Evolutionary conservation across 257 asterid genomes (phyloP), one percentile per base, ranked within the genome.

Genomic region (Solanum chmielewskii): DNA sequence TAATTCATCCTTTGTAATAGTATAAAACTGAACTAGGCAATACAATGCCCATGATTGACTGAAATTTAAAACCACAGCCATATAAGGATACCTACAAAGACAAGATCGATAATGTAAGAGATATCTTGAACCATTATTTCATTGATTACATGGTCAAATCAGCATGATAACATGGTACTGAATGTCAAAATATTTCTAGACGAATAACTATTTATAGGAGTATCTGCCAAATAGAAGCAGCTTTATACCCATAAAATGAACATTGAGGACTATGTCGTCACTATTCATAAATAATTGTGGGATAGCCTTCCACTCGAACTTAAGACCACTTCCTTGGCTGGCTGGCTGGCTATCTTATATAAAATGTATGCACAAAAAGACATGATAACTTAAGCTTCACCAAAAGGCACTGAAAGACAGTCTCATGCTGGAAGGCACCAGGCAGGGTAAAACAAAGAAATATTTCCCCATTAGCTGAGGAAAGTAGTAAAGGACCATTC

Each of bases 31-130:
- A 89, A 97, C 95, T 87, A 97, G 89, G 92, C 99, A 97, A 90
- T 97, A 97, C 93, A 97, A 92, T 77, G 99, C 99, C 99, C 99
- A 97, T 35, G 99, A 91, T 68, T 97, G 99, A 88, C 99, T 97
- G 95, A 97, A 97, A 91, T 97, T 97, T 89, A 97, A 91, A 90
- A 97, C 90, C 90, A 97, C 97, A 59, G 99, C 99, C 96, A 94
- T 77, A 89, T 96, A 97, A 0, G 97, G 97, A 91, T 97, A 97
- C 96, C 99, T 97, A 88, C 88, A 92, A 89, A 88, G 59, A 84
- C 88, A 49, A 47, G 1, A 35, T 41, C 18, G 62, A 80, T 18
- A 81, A 49, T 10, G 69, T 29, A 81, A 29, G 45, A 81, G 45
- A 29, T 29, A 49, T 29, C 44, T 81, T 81, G 85, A 42, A 49